Evolutionary conservation across 2,329 filamentous ascomycete species (phyloP).

Genomic region (Neofusicoccum ribis): DNA sequence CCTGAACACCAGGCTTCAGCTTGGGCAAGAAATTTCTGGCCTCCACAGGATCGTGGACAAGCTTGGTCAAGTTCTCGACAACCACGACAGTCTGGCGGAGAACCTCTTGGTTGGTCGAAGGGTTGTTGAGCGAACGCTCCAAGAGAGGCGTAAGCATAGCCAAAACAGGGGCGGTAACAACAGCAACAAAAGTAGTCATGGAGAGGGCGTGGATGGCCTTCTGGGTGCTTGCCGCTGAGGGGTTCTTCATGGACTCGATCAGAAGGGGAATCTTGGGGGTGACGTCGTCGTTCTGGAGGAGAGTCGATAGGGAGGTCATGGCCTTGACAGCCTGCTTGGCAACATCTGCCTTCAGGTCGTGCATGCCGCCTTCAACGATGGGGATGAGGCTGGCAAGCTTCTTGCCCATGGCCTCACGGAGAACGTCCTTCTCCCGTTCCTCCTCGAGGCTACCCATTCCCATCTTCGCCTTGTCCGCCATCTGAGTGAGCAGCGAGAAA

Average conservation of each 20-base stretch:
- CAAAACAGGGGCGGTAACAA: slow-evolving; percentile 92
- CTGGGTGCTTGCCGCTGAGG: slow-evolving; percentile 81
- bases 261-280: slow-evolving; percentile 87
- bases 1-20: slow-evolving; percentile 88
- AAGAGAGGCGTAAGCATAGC: slow-evolving; percentile 92
- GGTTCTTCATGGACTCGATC: slow-evolving; percentile 93
- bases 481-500: slow-evolving; percentile 79
- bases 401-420: slow-evolving; percentile 87
- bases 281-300: slow-evolving; percentile 96
- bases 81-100: slow-evolving; percentile 94
- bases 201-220: slow-evolving; percentile 97
- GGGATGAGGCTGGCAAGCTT: slow-evolving; percentile 86
- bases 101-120: slow-evolving; percentile 88
- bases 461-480: slow-evolving; percentile 93
- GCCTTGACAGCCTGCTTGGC: slow-evolving; percentile 85
- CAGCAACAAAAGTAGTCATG: slow-evolving; percentile 96
- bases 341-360: slow-evolving; percentile 86
- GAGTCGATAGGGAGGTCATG: slow-evolving; percentile 85
- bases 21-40: slow-evolving; percentile 94
- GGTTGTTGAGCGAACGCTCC: slow-evolving; percentile 90
- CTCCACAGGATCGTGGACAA: slow-evolving; percentile 94
- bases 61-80: slow-evolving; percentile 95
- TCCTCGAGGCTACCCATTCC: slow-evolving; percentile 81
- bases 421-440: slow-evolving; percentile 81
- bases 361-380: slow-evolving; percentile 89